Evolutionary conservation across 495 filamentous ascomycete species (phyloP).

Genomic region (Neurospora cerealis): DNA sequence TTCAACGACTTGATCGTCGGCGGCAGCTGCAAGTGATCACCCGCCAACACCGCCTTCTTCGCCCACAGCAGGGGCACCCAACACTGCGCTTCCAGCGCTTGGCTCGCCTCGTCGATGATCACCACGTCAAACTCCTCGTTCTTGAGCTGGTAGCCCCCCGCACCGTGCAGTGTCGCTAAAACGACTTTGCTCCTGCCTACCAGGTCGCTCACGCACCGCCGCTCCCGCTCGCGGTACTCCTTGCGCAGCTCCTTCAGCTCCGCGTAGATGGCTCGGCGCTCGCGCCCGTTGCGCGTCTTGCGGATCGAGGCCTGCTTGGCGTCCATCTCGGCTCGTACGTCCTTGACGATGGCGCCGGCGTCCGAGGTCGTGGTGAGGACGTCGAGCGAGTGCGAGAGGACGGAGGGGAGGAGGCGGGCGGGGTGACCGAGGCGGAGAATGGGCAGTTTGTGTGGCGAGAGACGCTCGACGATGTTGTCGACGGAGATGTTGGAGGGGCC

Average conservation of each 20-base stretch:
- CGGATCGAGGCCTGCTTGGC: constrained; percentile 78
- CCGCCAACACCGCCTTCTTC: constrained; percentile 80
- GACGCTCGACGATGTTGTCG: constrained; percentile 96
- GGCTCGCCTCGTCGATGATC: constrained; percentile 90
- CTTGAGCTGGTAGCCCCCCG: constrained; percentile 74
- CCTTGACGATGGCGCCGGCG: constrained; percentile 80
- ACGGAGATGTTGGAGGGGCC: constrained; percentile 94
- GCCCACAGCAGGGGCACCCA: constrained; percentile 86
- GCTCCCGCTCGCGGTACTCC: constrained; percentile 81
- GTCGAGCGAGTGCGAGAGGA: constrained; percentile 83
- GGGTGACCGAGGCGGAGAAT: constrained; percentile 90
- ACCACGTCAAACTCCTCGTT: constrained; percentile 85
- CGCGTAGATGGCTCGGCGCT: constrained; percentile 71
- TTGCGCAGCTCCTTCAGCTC: constrained; percentile 78
- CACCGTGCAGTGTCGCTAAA: constrained; percentile 84
- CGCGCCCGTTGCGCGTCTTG: constrained; percentile 73
- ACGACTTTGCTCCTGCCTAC: constrained; percentile 75
- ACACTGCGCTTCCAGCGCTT: constrained; percentile 93
- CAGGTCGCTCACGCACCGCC: constrained; percentile 64
- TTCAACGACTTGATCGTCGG: constrained; percentile 84
- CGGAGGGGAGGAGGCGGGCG: constrained; percentile 78
- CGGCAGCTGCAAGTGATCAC: constrained; percentile 89
- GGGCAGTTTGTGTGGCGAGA: constrained; percentile 71
- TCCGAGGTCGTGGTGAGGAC: constrained; percentile 87
- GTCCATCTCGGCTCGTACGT: constrained; percentile 89